Base-by-base conservation (phyloP, 306 rosid genomes). In the Cicer yamashitae region DNA sequence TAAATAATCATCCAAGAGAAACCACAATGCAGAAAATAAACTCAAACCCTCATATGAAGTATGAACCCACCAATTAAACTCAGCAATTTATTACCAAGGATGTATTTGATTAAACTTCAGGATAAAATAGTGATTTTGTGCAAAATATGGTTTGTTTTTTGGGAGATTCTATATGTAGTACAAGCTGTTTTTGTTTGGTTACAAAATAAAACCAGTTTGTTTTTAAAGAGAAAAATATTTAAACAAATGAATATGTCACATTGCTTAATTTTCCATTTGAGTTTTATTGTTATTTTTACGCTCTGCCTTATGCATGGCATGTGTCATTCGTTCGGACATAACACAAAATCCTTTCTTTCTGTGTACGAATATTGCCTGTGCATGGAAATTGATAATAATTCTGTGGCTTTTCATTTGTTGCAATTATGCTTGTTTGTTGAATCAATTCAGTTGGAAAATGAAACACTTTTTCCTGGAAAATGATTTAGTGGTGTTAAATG, bases 331-430 rank as follows among this genome's bases (percentile, higher is more conserved):
- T 41, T 52, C n/a, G 17, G 17, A 54, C 74, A 71, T 18, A 44
- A 13, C 34, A 50, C 34, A 59, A 66, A 64, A 38, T 37, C 75
- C 50, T 71, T 39, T 64, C 52, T 46, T 71, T 39, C 13, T 40
- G 18, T 67, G 51, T 56, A 17, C 4, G n/a, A 56, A 22, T 77
- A 14, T 39, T 54, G 20, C 65, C 65, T 71, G 67, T 54, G 39
- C 10, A 72, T 56, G 53, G 77, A 57, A 56, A 30, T 58, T 58
- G 56, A 72, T 41, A 18, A 18, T 39, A 72, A 54, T 38, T 70
- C 40, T 9, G 13, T 43, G 18, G 10, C 6, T 76, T 34, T 7
- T 66, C 48, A 65, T n/a, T 18, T 75, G 37, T 65, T 17, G 5
- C 74, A 52, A 20, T 66, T 76, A 56, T 67, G 8, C 10, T 45